phyloP scores from a whole-genome alignment of 495 filamentous ascomycete species.

The Aspergillus nanangensis region DNA sequence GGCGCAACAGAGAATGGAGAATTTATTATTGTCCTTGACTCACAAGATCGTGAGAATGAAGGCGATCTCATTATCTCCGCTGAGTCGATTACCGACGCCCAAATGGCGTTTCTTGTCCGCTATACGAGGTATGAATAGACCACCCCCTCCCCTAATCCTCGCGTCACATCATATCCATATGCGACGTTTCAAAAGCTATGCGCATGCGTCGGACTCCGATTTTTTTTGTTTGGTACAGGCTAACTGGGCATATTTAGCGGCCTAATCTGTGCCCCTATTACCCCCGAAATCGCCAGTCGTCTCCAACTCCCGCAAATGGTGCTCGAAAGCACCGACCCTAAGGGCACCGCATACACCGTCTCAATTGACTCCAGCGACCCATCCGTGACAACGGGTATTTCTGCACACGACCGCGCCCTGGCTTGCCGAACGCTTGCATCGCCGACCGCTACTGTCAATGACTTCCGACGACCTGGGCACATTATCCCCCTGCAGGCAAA shows the following conservation, averaged over 20 bases:
- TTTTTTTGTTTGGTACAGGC: no score
- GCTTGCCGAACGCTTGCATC: slow-evolving; percentile 79
- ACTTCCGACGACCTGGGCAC: slow-evolving; percentile 84
- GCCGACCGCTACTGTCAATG: slow-evolving; percentile 45
- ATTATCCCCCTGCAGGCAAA: slow-evolving; percentile 80
- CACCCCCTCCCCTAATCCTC: no score
- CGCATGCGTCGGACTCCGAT: no score
- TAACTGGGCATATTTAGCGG: slow-evolving; percentile 51
- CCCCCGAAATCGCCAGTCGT: slow-evolving; percentile 55
- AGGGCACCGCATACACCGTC: slow-evolving; percentile 88
- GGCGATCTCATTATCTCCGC: slow-evolving; percentile 96
- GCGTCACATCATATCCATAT: no score
- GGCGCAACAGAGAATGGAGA: slow-evolving; percentile 66
- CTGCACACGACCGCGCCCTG: slow-evolving; percentile 78
- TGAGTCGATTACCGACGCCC: slow-evolving; percentile 73
- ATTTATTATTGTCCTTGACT: slow-evolving; percentile 94
- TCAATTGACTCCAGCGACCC: slow-evolving; percentile 71
- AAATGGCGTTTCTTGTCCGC: slow-evolving; percentile 94
- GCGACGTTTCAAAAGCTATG: no score
- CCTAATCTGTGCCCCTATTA: slow-evolving; percentile 82
- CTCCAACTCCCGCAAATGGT: slow-evolving; percentile 92
- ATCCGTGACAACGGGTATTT: slow-evolving; percentile 82
- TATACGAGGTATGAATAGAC: slow-evolving; percentile 55
- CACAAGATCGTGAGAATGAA: slow-evolving; percentile 89
- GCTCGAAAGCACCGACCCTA: slow-evolving; percentile 71